Base-by-base conservation (phyloP, 176 grass and related monocot species). In the Rhynchospora tenuis region DNA sequence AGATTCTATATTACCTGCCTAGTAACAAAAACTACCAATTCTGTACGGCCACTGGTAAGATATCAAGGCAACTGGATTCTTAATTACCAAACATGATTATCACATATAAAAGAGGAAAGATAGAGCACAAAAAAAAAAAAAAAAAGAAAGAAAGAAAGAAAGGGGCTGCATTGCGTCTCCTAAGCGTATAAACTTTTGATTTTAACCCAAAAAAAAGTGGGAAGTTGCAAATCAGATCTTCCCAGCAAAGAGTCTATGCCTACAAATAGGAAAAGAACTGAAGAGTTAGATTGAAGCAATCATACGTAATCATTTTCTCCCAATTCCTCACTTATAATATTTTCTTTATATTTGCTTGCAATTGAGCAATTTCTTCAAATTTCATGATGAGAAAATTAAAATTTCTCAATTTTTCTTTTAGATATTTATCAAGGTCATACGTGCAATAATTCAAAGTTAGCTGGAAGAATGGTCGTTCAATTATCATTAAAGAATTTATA, bases 241-340 rank as follows among this genome's bases (percentile, higher is more conserved):
- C 24, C 58, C n/a, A 81, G 38, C 59, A 81, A 81, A 81, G 22
- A 81, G 59, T 13, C 22, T 42, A 65, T 81, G 59, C 79, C 79
- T 81, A 26, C 59, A 81, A 48, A 28, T 45, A 74, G 24, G 71
- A 28, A 74, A 74, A 52, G 46, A 74, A 46, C 22, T 74, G 14
- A 47, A 28, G 22, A 51, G 33, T 74, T 15, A 52, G 50, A 73
- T 73, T 74, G 46, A 74, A 28, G 11, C 9, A 73, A 73, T 69
- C 16, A 43, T 64, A 64, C 28, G 43, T 14, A 31, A n/a, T 43
- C 19, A 15, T 43, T 7, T 69, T 42, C 15, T 67, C 8, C 19
- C 15, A 42, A 2, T 3, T 15, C 38, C 33, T 66, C 64, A 20
- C 19, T 70, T 17, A n/a, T 70, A 45, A 16, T 70, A 12, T 28